Evolutionary conservation across 805 yeast genomes (phyloP), one percentile per base, ranked within the genome.

Genomic region (Schizosaccharomyces octosporus): DNA sequence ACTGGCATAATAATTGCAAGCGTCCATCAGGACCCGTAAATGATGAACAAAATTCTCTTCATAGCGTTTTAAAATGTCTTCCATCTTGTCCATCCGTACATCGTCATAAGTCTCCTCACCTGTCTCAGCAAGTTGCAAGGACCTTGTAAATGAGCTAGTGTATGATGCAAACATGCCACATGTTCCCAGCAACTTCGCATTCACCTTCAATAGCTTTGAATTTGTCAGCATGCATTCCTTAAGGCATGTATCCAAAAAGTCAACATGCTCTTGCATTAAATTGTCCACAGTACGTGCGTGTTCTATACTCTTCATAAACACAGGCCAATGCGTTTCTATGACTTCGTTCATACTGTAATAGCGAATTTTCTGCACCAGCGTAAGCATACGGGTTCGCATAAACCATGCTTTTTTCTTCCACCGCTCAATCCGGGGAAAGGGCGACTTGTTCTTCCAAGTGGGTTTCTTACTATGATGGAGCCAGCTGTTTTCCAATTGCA

Each of bases 151-250:
- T 80, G 64, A 74, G 75, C 19, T 78, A 70, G 39, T 80, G 72
- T 59, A 79, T 71, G 54, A 76, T 75, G 63, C 81, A 71, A 62
- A 81, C 66, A 60, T 70, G 71, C 64, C 77, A 75, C 57, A 79
- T 66, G 67, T 64, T 3, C 64, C 59, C 61, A 65, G 61, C 13
- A 67, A 61, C 59, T 67, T 67, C 5, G 67, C 63, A 64, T 65
- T 67, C 4, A 67, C 70, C 59, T 75, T 74, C 55, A 83, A 72
- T 61, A 83, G 69, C 59, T 74, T 75, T 21, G 79, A 75, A 62
- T 81, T 79, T 1, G 89, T 82, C 61, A 85, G 73, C 68, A 85
- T 75, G 11, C 87, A 80, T 65, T 83, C 85, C 64, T 80, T 77
- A 64, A 87, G 69, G 24, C 82, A 75, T 1, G 82, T 78, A 67